phyloP scores from a whole-genome alignment of 2,329 filamentous ascomycete species.

The Curvularia eragrostidis region DNA sequence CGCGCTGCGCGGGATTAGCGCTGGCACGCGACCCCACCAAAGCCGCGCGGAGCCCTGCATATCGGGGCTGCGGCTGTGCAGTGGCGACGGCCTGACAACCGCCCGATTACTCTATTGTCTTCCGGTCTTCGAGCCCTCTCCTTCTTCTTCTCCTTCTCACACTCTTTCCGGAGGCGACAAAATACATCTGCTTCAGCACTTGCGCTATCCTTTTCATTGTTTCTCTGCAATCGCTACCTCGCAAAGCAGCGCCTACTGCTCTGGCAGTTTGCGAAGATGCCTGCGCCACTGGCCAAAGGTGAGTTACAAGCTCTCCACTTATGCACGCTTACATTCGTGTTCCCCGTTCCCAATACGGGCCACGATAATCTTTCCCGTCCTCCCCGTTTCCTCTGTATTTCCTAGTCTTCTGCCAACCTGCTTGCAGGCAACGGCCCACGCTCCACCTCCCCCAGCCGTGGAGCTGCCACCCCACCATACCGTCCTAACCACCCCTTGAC shows the following conservation, averaged over 20 bases:
- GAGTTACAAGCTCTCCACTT: slow-evolving; percentile 32
- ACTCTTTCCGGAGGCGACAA: neutral
- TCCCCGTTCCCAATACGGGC: slow-evolving; percentile 19
- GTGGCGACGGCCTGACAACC: slow-evolving; percentile 13
- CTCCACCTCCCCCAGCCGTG: slow-evolving; percentile 20
- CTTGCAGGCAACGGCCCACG: slow-evolving; percentile 39
- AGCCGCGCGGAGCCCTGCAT: slow-evolving; percentile 14
- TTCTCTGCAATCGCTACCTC: neutral
- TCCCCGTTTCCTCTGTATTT: neutral
- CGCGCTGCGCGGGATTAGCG: slow-evolving; percentile 7
- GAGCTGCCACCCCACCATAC: slow-evolving; percentile 17
- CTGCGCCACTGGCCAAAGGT: slow-evolving; percentile 53
- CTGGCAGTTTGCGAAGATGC: slow-evolving; percentile 32
- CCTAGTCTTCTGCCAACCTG: slow-evolving; percentile 37
- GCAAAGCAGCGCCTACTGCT: neutral
- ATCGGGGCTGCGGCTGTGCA: slow-evolving; percentile 13
- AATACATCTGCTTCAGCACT: neutral
- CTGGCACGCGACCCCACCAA: slow-evolving; percentile 15
- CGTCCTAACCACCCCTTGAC: slow-evolving; percentile 39
- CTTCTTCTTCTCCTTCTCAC: slow-evolving; percentile 9
- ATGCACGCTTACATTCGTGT: slow-evolving; percentile 35
- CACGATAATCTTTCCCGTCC: neutral
- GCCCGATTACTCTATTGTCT: neutral
- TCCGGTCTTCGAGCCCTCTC: slow-evolving; percentile 3
- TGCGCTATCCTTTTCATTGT: neutral